Percentiles rank a stretch among this genome's conserved stretches.
Conservation (phyloP, 192 early-diverging fungal genomes). For the Coemansia sp. region DNA sequence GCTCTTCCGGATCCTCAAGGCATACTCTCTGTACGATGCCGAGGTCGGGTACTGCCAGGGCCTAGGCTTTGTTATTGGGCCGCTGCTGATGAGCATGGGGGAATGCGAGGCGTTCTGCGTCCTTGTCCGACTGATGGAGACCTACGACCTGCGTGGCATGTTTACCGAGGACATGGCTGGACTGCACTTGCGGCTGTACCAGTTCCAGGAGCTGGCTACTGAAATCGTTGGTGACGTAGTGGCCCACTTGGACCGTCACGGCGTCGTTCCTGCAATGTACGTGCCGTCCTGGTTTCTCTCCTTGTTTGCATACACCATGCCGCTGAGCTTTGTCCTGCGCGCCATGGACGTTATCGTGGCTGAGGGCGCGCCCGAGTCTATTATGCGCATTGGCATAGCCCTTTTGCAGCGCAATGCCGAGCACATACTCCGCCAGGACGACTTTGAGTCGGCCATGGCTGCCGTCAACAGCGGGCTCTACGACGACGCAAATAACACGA, state of each 20-base stretch:
- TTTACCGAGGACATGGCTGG: conserved; percentile 89
- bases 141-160: conserved; percentile 84
- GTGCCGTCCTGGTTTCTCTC: conserved; percentile 99
- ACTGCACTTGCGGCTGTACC: conserved; percentile 83
- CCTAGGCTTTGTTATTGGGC: conserved; percentile 88
- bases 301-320: conserved; percentile 96
- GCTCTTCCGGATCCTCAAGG: conserved; percentile 88
- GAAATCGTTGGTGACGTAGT: conserved; percentile 71
- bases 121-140: conserved; percentile 86
- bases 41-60: conserved; percentile 99
- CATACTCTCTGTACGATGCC: conserved; percentile 87
- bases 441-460: conserved; percentile 82
- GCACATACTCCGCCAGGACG: conserved; percentile 67
- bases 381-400: conserved; percentile 85
- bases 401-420: conserved; percentile 82
- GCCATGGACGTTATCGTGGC: conserved; percentile 93
- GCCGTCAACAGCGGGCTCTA: conserved; percentile 84
- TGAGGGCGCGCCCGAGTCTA: conserved; percentile 82
- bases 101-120: conserved; percentile 97
- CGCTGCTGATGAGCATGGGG: conserved; percentile 86
- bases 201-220: conserved; percentile 84
- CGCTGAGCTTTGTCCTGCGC: conserved; percentile 88
- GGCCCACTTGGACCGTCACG: conserved; percentile 79
- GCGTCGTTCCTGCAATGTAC: conserved; percentile 90
- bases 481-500: conserved; percentile 65